Base-by-base conservation (phyloP, 345 rosid species). In the Hirschfeldia incana region DNA sequence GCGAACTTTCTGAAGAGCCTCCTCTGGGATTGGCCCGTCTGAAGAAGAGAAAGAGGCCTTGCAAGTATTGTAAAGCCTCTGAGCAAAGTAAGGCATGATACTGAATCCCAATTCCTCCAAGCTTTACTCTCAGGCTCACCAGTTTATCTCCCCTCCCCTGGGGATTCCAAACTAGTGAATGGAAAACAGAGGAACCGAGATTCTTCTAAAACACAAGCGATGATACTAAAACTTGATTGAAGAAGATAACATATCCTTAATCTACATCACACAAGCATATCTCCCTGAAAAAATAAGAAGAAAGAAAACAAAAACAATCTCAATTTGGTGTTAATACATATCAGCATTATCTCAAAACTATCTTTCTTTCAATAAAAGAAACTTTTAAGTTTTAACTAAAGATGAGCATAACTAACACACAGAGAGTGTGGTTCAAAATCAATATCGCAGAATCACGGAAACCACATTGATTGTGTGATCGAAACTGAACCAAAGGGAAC, bases 51-150 rank as follows among this genome's bases (percentile, higher is more conserved):
- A 90, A 0, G 97, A 86, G 6, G 90, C 85, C 73, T 53, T 89
- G 88, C 98, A 93, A 78, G 90, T 79, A 70, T 87, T 86, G 82
- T 85, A 95, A 67, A 93, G 90, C 76, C 92, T 89, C 86, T 90
- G 96, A 76, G 89, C 86, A 80, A 81, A 89, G 75, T 85, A 90
- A 57, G 95, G 95, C 95, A 90, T 90, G 85, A 34, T 83, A 2
- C 32, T 29, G 79, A 34, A 82, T 80, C 83, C 81, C 76, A 58
- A 70, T 83, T 76, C 78, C 84, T 15, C 58, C 26, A 15, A 71
- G 80, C 32, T n/a, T 4, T 29, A 33, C 36, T 29, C 70, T 74
- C 75, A 60, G 30, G 32, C 30, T 60, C 66, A 49, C 36, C 6
- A 73, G 29, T n/a, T 6, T 21, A 72, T 37, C 27, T 36, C 39